Base-by-base conservation (phyloP, 352 stramenopile species). In the Globisporangium uncinulatum region DNA sequence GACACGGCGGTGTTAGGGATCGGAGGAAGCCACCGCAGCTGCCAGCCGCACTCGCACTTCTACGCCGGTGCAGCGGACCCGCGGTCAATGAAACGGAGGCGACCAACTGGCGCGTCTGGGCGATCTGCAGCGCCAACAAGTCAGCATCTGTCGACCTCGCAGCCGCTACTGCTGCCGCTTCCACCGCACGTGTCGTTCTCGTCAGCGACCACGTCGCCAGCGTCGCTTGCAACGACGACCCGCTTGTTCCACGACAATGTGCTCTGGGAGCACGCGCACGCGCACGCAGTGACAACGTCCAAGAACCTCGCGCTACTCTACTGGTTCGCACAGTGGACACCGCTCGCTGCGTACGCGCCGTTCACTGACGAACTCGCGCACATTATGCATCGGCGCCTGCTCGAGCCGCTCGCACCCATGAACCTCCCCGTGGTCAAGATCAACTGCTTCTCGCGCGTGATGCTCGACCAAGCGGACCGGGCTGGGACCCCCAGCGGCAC, bases 301-400 rank as follows among this genome's bases (percentile, higher is more conserved):
- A 86, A 85, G 63, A 87, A 87, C 59, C 58, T 89, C 54, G 69
- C 73, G n/a, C 59, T 89, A 15, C 44, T 86, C 7, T 68, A 63
- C 47, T 67, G 65, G 20, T 86, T 89, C 20, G 21, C 74, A 9
- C 48, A 70, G 39, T 87, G 75, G 76, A 74, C 70, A 9, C 75
- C 75, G 6, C 45, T 89, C 19, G 51, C 67, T 0, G 46, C 69
- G 2, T 86, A 86, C 51, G 56, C 67, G 10, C 42, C 69, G 6
- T 76, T 83, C 17, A 65, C 77, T 21, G 69, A 81, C 41, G 74
- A 89, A 36, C 61, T 89, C 11, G 62, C 74, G 21, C 60, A 83
- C 19, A 51, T 73, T 32, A 44, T 81, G 9, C 64, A 84, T 36
- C 58, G 69, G 17, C 65, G 71, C 13, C 47, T 86, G 32, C 47